Percentiles rank a stretch among this genome's conserved stretches.
Evolutionary conservation across 2,329 filamentous ascomycete species (phyloP).

Genomic region (Drechslerella coelobrocha): DNA sequence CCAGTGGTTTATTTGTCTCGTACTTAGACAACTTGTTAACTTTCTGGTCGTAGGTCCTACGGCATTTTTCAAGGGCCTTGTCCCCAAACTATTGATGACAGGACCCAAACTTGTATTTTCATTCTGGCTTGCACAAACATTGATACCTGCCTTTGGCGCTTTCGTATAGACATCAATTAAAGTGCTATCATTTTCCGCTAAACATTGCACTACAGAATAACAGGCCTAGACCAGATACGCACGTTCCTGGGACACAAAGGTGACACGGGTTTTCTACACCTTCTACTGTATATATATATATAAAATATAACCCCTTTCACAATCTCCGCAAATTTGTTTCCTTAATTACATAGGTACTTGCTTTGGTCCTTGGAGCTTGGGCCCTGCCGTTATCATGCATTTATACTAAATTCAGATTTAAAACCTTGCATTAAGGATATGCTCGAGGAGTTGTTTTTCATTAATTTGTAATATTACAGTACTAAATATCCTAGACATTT

Average conservation of each 20-base stretch:
- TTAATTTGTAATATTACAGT: too few relatives aligned
- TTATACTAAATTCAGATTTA: constrained; percentile 1
- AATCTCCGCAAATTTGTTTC: constrained; percentile 17
- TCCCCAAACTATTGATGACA: constrained; percentile 98
- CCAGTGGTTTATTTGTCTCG: not conserved
- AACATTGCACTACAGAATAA: too few relatives aligned
- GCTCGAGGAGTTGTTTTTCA: too few relatives aligned
- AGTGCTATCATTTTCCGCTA: too few relatives aligned
- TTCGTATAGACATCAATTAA: constrained; percentile 37
- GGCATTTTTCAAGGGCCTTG: constrained; percentile 96
- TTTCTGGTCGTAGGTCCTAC: constrained; percentile 58
- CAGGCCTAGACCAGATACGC: not conserved
- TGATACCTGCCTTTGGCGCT: constrained; percentile 86
- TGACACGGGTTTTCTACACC: too few relatives aligned
- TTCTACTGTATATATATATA: too few relatives aligned
- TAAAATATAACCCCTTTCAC: constrained; percentile 1
- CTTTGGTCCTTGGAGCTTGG: not conserved
- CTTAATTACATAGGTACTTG: too few relatives aligned
- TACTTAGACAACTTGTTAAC: constrained; percentile 4
- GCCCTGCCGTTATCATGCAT: constrained; percentile 1
- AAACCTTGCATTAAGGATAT: too few relatives aligned
- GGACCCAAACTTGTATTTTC: constrained; percentile 99
- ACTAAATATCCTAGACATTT: too few relatives aligned
- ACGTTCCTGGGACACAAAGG: constrained; percentile 12
- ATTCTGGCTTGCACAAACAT: constrained; percentile 98